Evolutionary conservation across 2,329 filamentous ascomycete genomes (phyloP), one percentile per base, ranked within the genome.

Genomic region (Achaetomium macrosporum): DNA sequence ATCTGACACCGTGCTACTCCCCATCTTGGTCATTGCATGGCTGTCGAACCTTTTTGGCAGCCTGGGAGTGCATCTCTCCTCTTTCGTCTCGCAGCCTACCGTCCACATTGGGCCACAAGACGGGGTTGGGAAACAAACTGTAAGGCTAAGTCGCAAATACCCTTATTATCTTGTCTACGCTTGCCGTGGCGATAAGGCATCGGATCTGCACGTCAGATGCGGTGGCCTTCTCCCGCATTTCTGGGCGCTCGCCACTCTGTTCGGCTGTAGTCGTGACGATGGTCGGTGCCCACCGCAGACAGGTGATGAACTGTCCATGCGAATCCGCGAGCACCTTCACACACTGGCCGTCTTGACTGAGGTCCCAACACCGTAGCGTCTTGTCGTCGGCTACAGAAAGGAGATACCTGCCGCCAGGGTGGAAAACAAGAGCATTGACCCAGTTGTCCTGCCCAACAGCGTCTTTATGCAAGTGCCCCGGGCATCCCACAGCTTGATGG

Each of bases 361-460:
- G 73, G 71, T 97, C 92, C 92, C 92, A 97, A 73, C 91, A 96
- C 51, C 90, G 79, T 55, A 96, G 77, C 7, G 89, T 91, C 73
- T 92, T 95, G 72, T 96, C 92, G 66, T 96, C 92, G 13, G 86
- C 81, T 20, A 87, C 88, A 6, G 86, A 91, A 4, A 97, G 72
- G 1, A 97, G 77, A 64, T 92, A 96, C 70, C 91, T 93, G 42
- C 92, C 92, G 15, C 89, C 87, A 0, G 92, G 92, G 64, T 96
- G 92, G 67, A 96, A 96, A 8, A 89, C 83, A 5, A 96, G 71
- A 1, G 80, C 87, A 33, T 89, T 83, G 10, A 96, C 83, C 92
- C 92, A 97, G 67, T 96, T 96, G 68, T 96, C 91, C 66, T 96
- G 92, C 1, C 91, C 92, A 0, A 82, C 1, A 97, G 75, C 0